Evolutionary conservation across 202 grass and related monocot genomes (phyloP).

Genomic region (Panicum virgatum): DNA sequence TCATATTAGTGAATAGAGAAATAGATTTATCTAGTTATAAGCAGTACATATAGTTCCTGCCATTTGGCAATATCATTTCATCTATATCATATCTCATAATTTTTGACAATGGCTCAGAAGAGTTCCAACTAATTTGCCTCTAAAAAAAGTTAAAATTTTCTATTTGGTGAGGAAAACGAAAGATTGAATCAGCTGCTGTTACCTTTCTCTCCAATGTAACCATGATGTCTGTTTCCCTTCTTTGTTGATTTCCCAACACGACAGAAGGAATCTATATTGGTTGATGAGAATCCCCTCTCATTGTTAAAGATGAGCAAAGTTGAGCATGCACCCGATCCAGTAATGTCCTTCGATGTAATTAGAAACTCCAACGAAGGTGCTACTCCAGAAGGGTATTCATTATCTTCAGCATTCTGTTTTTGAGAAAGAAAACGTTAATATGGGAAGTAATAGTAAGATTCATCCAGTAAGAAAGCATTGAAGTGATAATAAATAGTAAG

Average conservation of each 20-base stretch:
- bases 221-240: slow-evolving; percentile 54
- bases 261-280: slow-evolving; percentile 68
- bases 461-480: too few relatives aligned
- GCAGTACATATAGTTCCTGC: background rate
- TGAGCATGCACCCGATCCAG: slow-evolving; percentile 44
- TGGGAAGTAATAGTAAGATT: too few relatives aligned
- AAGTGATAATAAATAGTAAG: too few relatives aligned
- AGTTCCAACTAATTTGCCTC: background rate
- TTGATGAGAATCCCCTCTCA: slow-evolving; percentile 58
- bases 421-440: background rate
- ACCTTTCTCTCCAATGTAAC: slow-evolving; percentile 91
- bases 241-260: slow-evolving; percentile 74
- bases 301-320: slow-evolving; percentile 78
- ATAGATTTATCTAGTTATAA: background rate
- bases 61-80: background rate
- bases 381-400: slow-evolving; percentile 53
- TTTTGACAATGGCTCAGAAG: background rate
- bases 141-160: too few relatives aligned
- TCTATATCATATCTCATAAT: background rate
- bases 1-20: background rate
- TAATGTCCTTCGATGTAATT: slow-evolving; percentile 62
- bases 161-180: background rate
- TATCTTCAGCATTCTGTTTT: slow-evolving; percentile 75
- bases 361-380: slow-evolving; percentile 63
- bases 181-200: background rate